Evolutionary conservation across 257 asterid species (phyloP), one percentile per base, ranked within the genome.

Genomic region (Petunia axillaris): DNA sequence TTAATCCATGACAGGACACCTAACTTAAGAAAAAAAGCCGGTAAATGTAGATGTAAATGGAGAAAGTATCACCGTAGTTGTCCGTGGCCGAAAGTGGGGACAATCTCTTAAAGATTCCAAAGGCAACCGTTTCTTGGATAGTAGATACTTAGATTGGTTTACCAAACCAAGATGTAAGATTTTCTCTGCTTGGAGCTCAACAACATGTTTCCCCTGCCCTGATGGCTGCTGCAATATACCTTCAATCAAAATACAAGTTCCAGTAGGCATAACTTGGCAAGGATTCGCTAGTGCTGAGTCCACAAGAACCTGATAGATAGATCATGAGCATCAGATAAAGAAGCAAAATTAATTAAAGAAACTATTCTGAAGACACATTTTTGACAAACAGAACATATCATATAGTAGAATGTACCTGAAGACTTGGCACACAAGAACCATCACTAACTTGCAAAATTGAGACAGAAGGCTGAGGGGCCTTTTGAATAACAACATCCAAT

Each of bases 81-180:
- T 92, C 48, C 99, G 90, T 15, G 96, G 91, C n/a, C 97, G 89
- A 60, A 93, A 91, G 67, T 95, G 98, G 48, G 94, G 62, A 8
- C 77, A 85, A 81, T 93, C 93, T 57, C 98, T 87, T 78, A 95
- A 75, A 4, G 73, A 82, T 50, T 90, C 97, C 39, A 93, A 84
- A 67, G 98, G 98, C 88, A 95, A 75, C 59, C 94, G 96, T 71
- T 89, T 95, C 91, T 86, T 93, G 0, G 99, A 88, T 41, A 95
- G 80, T 64, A 93, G 99, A 76, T 95, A 93, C 46, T 80, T 87
- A 54, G 87, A 86, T 44, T 81, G 89, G 81, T 93, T 96, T 16
- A 93, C 97, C 1, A 78, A 57, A 37, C 98, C 99, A 71, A 95
- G 76, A 70, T 89, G 94, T 55, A 90, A 85, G 77, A 95, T 80